Conservation (phyloP, 352 stramenopile genomes). For the Phytophthora podocarpi region DNA sequence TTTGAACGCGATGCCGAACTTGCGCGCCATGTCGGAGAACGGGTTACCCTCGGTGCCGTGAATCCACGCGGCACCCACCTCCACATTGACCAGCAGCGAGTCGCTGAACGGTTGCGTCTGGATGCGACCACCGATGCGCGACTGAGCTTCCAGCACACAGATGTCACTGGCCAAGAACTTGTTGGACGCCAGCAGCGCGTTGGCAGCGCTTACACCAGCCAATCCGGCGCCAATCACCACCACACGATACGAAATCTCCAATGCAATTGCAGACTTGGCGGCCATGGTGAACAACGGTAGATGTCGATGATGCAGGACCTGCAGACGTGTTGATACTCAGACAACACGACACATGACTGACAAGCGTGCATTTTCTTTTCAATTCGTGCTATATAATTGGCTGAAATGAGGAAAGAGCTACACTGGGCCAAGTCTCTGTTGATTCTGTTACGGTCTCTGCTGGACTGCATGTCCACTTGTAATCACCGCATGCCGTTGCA, state of each 20-base stretch:
- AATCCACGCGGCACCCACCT: slow-evolving; percentile 66
- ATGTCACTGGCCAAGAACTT: slow-evolving; percentile 40
- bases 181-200: slow-evolving; percentile 40
- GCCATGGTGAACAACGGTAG: slow-evolving; percentile 6
- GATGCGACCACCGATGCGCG: slow-evolving; percentile 56
- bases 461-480: not conserved
- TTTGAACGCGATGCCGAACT: slow-evolving; percentile 51
- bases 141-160: slow-evolving; percentile 53
- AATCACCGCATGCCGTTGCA: slow-evolving; percentile 4
- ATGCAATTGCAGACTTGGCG: slow-evolving; percentile 5
- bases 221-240: slow-evolving; percentile 54
- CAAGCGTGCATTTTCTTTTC: too few species aligned
- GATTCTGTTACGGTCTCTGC: slow-evolving; percentile 15
- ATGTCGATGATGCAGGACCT: not conserved
- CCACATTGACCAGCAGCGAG: slow-evolving; percentile 47
- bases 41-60: slow-evolving; percentile 54
- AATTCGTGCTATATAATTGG: slow-evolving; percentile 12
- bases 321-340: too few species aligned
- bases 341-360: too few species aligned
- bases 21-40: slow-evolving; percentile 42
- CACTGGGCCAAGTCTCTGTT: too few species aligned
- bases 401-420: slow-evolving; percentile 1
- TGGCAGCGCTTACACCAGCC: slow-evolving; percentile 50
- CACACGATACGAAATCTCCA: slow-evolving; percentile 41
- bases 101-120: slow-evolving; percentile 56